Evolutionary conservation across 2,329 filamentous ascomycete genomes (phyloP), one percentile per base, ranked within the genome.

Genomic region (Penicillium sp.): DNA sequence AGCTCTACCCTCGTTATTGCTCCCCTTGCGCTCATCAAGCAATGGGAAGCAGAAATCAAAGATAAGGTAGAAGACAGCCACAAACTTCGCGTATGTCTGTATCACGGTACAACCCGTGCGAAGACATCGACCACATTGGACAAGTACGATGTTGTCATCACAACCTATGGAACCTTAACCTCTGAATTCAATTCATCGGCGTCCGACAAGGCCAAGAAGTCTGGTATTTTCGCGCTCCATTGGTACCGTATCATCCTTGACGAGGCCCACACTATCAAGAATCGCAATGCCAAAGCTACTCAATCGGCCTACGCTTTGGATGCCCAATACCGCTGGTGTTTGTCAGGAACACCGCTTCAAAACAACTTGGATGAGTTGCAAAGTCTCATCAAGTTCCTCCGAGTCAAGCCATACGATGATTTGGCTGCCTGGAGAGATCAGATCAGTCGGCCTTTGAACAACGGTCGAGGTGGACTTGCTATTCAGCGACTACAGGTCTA

Each of bases 191-290:
- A 85, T 14, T 59, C 62, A 6, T 59, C 58, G 9, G 83, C 85
- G 55, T 87, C 86, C 10, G 86, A 83, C 39, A 83, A 83, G 44
- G 79, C 77, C 3, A 80, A 85, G 9, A 88, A 92, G 67, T 84
- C 87, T 48, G 93, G 92, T 10, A 93, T 92, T 66, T 97, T 97
- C 68, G 92, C 90, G 10, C 79, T 97, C 5, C 86, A 93, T 66
- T 99, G 94, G 94, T 97, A 94, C 77, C 88, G 94, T 48, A 84
- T 97, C 57, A 93, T 99, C 60, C 82, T 99, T 2, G 94, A 99
- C 60, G 94, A 99, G 77, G 94, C 94, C 1, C 94, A 99, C 72
- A 96, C 90, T 1, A 97, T 99, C 82, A 99, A 99, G 77, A 99
- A 99, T 69, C 88, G 93, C 59, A 96, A 95, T 62, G 92, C 94